Evolutionary conservation across 257 asterid species (phyloP).

Genomic region (Lavandula angustifolia): DNA sequence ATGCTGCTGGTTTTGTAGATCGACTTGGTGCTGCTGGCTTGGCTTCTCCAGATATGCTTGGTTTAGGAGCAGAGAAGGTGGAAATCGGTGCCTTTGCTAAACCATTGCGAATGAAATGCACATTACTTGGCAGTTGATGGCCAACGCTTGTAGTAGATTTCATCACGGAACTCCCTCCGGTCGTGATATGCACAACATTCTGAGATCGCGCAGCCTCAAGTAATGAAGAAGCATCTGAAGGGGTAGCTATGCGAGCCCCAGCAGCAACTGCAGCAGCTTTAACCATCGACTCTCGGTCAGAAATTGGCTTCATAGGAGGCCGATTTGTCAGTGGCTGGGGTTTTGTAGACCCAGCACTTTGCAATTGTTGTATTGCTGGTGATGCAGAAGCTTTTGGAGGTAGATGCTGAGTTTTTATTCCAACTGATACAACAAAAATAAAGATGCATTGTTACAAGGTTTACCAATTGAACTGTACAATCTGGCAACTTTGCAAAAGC

Average conservation of each 20-base stretch:
- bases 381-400: constrained; percentile 31
- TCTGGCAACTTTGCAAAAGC: constrained; percentile 1
- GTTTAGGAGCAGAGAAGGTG: constrained; percentile 38
- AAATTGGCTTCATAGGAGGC: constrained; percentile 39
- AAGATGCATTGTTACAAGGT: constrained; percentile 30
- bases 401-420: constrained; percentile 32
- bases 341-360: constrained; percentile 36
- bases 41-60: constrained; percentile 41
- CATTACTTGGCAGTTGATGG: constrained; percentile 73
- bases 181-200: constrained; percentile 60
- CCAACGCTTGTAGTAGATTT: constrained; percentile 46
- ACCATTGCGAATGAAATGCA: constrained; percentile 70
- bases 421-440: constrained; percentile 38
- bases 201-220: constrained; percentile 63
- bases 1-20: constrained; percentile 38
- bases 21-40: constrained; percentile 40
- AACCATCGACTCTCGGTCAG: constrained; percentile 59
- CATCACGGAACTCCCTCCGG: constrained; percentile 49
- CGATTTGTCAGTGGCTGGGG: constrained; percentile 39
- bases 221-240: constrained; percentile 62
- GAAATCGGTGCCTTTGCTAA: constrained; percentile 55
- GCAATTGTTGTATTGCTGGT: constrained; percentile 30
- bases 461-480: constrained; percentile 33
- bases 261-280: constrained; percentile 89
- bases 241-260: constrained; percentile 74